These are phyloP conservation scores for Aspergillus tubingensis DNA, from an alignment of 2,329 filamentous ascomycete genomes.

Conservation along the genomic window DNA sequence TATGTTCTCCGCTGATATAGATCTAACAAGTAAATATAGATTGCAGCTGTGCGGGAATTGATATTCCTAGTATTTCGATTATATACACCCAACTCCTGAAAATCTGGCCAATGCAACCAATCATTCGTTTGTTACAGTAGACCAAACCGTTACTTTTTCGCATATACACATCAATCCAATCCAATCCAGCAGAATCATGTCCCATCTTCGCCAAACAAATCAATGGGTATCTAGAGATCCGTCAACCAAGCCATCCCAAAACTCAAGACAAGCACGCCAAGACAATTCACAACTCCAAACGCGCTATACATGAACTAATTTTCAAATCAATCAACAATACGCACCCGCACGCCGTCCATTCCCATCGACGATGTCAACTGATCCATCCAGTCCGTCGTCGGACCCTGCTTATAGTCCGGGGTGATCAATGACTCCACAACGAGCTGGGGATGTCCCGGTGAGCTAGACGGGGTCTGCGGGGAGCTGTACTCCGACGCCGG, in stretches of 20 bases:
- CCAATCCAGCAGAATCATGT: too few species aligned
- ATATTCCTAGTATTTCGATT: too few species aligned
- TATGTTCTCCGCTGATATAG: too few species aligned
- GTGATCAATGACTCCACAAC: conserved; percentile 23
- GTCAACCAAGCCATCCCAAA: not conserved
- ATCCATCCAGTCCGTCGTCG: conserved; percentile 30
- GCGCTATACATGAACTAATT: not conserved
- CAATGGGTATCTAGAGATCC: too few species aligned
- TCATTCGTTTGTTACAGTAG: too few species aligned
- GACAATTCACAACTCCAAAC: not conserved
- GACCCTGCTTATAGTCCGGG: conserved; percentile 17
- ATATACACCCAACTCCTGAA: too few species aligned
- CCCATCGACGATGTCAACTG: conserved; percentile 27
- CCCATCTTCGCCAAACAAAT: too few species aligned
- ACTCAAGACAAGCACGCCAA: not conserved
- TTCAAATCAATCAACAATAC: not conserved
- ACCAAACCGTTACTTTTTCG: too few species aligned
- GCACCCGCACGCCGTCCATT: conserved; percentile 14
- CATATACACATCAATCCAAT: too few species aligned
- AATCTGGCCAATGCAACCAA: too few species aligned
- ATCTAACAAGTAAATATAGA: too few species aligned
- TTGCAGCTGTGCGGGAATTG: too few species aligned
- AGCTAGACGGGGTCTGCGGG: conserved; percentile 19
- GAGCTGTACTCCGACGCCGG: not conserved
- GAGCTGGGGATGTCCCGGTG: conserved; percentile 14